Percentiles rank a stretch among this genome's conserved stretches.
Evolutionary conservation across 805 yeast species (phyloP).

Genomic region (Lachancea quebecensis): DNA sequence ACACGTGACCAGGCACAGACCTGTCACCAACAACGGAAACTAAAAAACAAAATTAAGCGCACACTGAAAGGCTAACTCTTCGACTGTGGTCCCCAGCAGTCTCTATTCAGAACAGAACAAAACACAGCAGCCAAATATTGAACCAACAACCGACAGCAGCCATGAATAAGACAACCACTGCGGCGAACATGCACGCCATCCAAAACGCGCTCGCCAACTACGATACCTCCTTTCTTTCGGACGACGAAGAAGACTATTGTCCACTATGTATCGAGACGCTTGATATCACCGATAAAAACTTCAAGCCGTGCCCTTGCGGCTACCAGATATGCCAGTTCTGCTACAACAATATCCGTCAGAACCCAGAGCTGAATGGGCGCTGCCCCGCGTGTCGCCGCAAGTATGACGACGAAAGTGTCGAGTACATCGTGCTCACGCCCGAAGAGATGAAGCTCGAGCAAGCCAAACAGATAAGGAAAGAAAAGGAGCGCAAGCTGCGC

Average conservation of each 20-base stretch:
- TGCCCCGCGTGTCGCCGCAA: conserved; percentile 97
- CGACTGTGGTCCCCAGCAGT: no score
- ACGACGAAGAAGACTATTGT: conserved; percentile 39
- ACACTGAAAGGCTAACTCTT: no score
- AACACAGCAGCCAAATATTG: no score
- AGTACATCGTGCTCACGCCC: conserved; percentile 71
- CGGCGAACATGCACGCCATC: conserved; percentile 26
- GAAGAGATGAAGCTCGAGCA: conserved; percentile 84
- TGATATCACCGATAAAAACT: conserved; percentile 93
- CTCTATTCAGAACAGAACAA: no score
- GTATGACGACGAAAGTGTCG: conserved; percentile 89
- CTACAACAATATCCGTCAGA: conserved; percentile 90
- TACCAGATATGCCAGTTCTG: conserved; percentile 98
- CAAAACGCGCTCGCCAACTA: conserved; percentile 28
- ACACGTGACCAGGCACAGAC: no score
- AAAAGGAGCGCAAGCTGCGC: conserved; percentile 71
- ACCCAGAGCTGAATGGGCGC: conserved; percentile 89
- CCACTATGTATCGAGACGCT: conserved; percentile 97
- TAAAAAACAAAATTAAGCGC: no score
- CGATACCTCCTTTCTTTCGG: conserved; percentile 31
- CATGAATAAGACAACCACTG: conserved; percentile 5
- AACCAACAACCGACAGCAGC: background rate
- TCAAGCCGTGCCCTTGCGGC: conserved; percentile 99
- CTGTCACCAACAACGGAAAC: no score
- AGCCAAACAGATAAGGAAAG: conserved; percentile 70